Evolutionary conservation across 1,284 basidiomycete genomes (phyloP).

Genomic region (Trametes hirsuta): DNA sequence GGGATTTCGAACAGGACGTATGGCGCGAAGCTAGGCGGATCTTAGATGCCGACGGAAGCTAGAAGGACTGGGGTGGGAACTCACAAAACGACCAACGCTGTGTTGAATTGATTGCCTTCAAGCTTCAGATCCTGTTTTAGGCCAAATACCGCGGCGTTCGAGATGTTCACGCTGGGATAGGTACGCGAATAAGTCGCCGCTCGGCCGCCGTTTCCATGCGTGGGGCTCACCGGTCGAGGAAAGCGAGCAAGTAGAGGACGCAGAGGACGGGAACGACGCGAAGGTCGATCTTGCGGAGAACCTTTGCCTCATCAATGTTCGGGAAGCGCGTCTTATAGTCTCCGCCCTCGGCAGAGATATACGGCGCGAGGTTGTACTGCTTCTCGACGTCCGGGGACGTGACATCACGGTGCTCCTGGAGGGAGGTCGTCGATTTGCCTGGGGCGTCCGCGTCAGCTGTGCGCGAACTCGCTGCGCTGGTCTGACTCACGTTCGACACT

Average conservation of each 20-base stretch:
- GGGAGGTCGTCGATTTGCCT: constrained; percentile 10
- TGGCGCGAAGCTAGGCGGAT: constrained; percentile 13
- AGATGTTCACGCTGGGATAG: constrained; percentile 34
- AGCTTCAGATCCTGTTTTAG: constrained; percentile 35
- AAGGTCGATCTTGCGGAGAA: constrained; percentile 36
- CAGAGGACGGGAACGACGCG: constrained; percentile 35
- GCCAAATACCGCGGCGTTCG: constrained; percentile 36
- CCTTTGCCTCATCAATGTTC: constrained; percentile 30
- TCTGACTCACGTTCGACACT: constrained; percentile 11
- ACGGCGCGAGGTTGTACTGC: constrained; percentile 23
- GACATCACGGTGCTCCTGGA: constrained; percentile 9
- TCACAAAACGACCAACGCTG: constrained; percentile 37
- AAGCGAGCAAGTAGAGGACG: constrained; percentile 35
- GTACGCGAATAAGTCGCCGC: too few relatives aligned
- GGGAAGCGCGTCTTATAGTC: constrained; percentile 28
- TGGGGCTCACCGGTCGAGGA: constrained; percentile 36
- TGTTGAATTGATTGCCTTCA: constrained; percentile 34
- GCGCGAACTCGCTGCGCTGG: background rate
- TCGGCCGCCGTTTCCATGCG: background rate
- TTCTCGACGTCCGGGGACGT: constrained; percentile 23
- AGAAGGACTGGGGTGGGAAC: background rate
- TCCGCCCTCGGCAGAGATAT: constrained; percentile 14
- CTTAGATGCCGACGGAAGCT: too few relatives aligned
- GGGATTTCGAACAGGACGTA: constrained; percentile 39
- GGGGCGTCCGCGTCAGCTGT: background rate